phyloP scores from a whole-genome alignment of 2,329 filamentous ascomycete genomes.

The Trichoderma oligosporum region DNA sequence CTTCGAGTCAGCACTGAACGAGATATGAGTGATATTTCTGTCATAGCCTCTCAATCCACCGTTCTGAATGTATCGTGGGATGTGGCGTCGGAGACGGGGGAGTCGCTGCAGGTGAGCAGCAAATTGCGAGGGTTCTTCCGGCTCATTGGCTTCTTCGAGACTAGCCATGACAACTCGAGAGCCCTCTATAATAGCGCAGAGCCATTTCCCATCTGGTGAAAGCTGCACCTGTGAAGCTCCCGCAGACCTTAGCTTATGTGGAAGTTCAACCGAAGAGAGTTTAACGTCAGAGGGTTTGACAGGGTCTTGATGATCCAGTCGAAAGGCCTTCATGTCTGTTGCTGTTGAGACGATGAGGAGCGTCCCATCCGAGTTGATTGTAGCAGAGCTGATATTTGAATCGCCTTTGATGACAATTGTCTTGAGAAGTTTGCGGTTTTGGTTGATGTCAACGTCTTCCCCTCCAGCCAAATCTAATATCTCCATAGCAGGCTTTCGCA shows the following conservation, averaged over 20 bases:
- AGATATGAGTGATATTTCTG: constrained; percentile 66
- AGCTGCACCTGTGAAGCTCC: constrained; percentile 69
- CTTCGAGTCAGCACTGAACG: constrained; percentile 77
- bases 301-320: constrained; percentile 52
- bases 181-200: constrained; percentile 61
- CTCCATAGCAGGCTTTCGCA: constrained; percentile 45
- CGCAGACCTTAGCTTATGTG: constrained; percentile 49
- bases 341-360: constrained; percentile 73
- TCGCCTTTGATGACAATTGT: constrained; percentile 69
- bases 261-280: constrained; percentile 66
- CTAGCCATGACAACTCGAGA: constrained; percentile 51
- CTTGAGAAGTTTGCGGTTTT: constrained; percentile 62
- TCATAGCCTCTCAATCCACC: constrained; percentile 73
- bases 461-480: constrained; percentile 39
- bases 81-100: constrained; percentile 50
- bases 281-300: constrained; percentile 57
- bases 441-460: constrained; percentile 43
- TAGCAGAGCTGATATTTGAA: constrained; percentile 73
- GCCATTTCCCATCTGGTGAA: constrained; percentile 67
- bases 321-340: constrained; percentile 73
- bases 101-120: constrained; percentile 45
- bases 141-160: constrained; percentile 24
- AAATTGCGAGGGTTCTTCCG: constrained; percentile 21
- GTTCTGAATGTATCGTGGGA: constrained; percentile 53
- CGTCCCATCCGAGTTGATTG: constrained; percentile 67